Evolutionary conservation across 495 filamentous ascomycete genomes (phyloP).

Genomic region (Xylaria curta): DNA sequence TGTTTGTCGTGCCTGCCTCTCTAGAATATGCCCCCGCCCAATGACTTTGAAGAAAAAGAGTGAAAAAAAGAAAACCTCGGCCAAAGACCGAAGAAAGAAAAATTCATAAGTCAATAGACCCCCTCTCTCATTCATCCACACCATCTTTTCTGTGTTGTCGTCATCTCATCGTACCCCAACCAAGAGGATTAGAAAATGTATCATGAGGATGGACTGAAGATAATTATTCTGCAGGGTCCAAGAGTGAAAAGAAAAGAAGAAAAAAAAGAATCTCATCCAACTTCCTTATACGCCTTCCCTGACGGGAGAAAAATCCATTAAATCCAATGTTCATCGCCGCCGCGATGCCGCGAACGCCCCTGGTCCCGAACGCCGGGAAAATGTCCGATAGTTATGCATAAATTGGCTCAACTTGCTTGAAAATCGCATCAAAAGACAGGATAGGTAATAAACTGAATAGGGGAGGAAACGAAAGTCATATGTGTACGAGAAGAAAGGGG

Average conservation of each 20-base stretch:
- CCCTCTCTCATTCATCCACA: background rate
- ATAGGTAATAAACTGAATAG: conserved; percentile 20
- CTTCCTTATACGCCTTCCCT: conserved; percentile 10
- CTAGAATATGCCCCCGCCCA: background rate
- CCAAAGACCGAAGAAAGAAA: background rate
- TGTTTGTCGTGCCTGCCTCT: conserved; percentile 16
- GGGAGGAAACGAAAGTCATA: conserved; percentile 19
- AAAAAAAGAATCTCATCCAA: conserved; percentile 12
- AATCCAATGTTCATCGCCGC: background rate
- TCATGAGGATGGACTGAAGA: conserved; percentile 12
- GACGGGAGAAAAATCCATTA: background rate
- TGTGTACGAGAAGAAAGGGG: background rate
- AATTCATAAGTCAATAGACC: background rate
- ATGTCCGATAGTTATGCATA: conserved; percentile 5
- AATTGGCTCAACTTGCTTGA: background rate
- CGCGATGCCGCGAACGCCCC: conserved; percentile 13
- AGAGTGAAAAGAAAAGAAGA: conserved; percentile 1
- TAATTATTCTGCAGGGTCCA: background rate
- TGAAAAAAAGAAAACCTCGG: background rate
- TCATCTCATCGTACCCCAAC: conserved; percentile 20
- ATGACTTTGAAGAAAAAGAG: background rate
- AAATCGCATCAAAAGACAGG: conserved; percentile 23
- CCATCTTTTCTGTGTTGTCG: conserved; percentile 14
- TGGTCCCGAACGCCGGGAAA: background rate
- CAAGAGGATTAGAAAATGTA: conserved; percentile 23